Base-by-base conservation (phyloP, 345 rosid genomes). In the Eutrema heterophyllum region DNA sequence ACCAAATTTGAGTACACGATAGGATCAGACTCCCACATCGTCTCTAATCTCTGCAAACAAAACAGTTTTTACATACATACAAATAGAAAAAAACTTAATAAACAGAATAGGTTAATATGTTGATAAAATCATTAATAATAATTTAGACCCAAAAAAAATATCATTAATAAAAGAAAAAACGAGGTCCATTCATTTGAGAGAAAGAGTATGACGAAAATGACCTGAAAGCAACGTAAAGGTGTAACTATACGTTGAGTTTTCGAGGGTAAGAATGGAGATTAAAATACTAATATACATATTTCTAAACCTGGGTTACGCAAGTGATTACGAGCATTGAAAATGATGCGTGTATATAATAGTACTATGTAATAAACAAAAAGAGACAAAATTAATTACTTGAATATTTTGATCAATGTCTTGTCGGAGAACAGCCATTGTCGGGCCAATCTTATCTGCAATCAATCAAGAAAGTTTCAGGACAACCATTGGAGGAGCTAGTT, bases 361-460 rank as follows among this genome's bases (percentile, higher is more conserved):
- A 56, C n/a, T 30, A 44, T 1, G 2, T 61, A 51, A n/a, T 18
- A 40, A 8, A 29, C 30, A 9, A 68, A 30, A 30, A 40, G 14
- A 30, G 48, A 68, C 48, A 45, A 68, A 56, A 51, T 45, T 39
- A 14, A 50, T 75, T 76, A 87, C 97, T 92, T 91, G 86, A 74
- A 93, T 72, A 75, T 93, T 93, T 75, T 88, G 91, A 78, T 83
- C 65, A 68, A 91, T 76, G 79, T 93, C 98, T 76, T 87, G 93
- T 82, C 98, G 85, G 61, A 93, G 83, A 67, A 93, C 98, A 40
- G 85, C 89, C 97, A 93, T 91, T 67, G 92, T 91, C 68, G 98
- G 98, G 30, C 98, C 98, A 78, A 93, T 86, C 88, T 89, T 89
- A 88, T 93, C 98, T 93, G 85, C 85, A 87, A 59, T 65, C 48